Conservation (phyloP, 495 filamentous ascomycete genomes). For the Daldinia childiae region DNA sequence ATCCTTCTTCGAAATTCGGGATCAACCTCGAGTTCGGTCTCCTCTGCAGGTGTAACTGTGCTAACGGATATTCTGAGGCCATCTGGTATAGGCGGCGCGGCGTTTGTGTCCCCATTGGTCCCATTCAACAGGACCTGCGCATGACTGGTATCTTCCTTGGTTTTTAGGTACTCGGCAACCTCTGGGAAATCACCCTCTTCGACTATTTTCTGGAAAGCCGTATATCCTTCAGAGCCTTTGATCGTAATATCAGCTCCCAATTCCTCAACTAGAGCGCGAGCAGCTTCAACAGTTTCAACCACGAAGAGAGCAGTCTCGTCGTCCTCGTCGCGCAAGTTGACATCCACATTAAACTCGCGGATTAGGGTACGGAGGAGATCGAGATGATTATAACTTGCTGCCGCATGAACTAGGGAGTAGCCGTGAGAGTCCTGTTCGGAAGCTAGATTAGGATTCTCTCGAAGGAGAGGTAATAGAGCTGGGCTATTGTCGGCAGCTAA, state of each 20-base stretch:
- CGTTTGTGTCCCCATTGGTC: conserved; percentile 42
- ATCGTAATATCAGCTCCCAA: conserved; percentile 72
- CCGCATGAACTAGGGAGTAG: conserved; percentile 92
- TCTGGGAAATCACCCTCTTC: conserved; percentile 74
- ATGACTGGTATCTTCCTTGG: conserved; percentile 56
- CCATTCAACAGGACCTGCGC: conserved; percentile 32
- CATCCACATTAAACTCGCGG: conserved; percentile 77
- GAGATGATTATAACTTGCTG: conserved; percentile 87
- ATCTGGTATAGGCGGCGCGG: conserved; percentile 65
- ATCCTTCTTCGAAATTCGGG: conserved; percentile 78
- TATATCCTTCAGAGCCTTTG: conserved; percentile 71
- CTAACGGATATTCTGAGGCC: conserved; percentile 74
- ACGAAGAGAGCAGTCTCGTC: conserved; percentile 91
- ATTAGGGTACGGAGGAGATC: conserved; percentile 81
- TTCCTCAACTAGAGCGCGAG: conserved; percentile 81
- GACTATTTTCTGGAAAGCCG: conserved; percentile 75
- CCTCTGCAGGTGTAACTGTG: conserved; percentile 69
- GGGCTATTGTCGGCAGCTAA: conserved; percentile 80
- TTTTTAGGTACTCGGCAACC: conserved; percentile 72
- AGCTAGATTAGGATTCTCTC: conserved; percentile 71
- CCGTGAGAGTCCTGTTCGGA: conserved; percentile 79
- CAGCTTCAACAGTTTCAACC: conserved; percentile 78
- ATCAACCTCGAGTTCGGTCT: conserved; percentile 65
- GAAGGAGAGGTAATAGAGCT: conserved; percentile 71
- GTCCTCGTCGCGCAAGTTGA: conserved; percentile 86